Evolutionary conservation across 73 alveolate species (phyloP), one percentile per base, ranked within the genome.

Genomic region (Effrenium voratum): DNA sequence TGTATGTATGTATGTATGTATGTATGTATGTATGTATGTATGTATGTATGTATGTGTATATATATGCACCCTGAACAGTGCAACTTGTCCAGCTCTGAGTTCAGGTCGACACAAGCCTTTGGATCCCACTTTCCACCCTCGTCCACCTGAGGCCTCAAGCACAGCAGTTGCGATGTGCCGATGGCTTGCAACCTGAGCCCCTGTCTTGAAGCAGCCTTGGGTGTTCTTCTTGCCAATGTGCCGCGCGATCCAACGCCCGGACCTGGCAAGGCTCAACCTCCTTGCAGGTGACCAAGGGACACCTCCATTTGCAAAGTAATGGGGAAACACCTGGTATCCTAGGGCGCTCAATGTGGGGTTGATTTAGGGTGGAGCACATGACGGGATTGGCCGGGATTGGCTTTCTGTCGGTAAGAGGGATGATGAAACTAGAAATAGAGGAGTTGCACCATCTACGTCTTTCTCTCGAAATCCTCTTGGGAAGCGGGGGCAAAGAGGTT

Each of bases 201-300:
- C 59, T 5, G 60, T 46, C 97, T 90, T 90, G 75, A 90, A 90
- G 87, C 88, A 68, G 72, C 97, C 47, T 55, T 90, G 97, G 34
- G 97, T 90, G 76, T 90, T 90, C 87, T 90, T 90, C 87, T 90
- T 90, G 60, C 97, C 97, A 40, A 90, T 90, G 97, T 90, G 97
- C 55, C 97, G 86, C 3, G 97, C 97, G 24, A 90, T 90, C 97
- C 97, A 90, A 2, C 97, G 97, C 26, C 97, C 97, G 8, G 97
- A 90, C 97, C 97, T 90, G 0, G 30, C 6, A 41, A 44, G 38
- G 38, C 86, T 16, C 19, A 19, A 12, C 63, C 8, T 19, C 8
- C 63, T 52, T 16, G 75, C 15, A 60, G 75, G n/a, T n/a, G n/a
- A n/a, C n/a, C n/a, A n/a, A n/a, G n/a, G n/a, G n/a, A n/a, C n/a